Evolutionary conservation across 192 early-diverging fungal species (phyloP), one percentile per base, ranked within the genome.

Genomic region (Chytriomyces hyalinus): DNA sequence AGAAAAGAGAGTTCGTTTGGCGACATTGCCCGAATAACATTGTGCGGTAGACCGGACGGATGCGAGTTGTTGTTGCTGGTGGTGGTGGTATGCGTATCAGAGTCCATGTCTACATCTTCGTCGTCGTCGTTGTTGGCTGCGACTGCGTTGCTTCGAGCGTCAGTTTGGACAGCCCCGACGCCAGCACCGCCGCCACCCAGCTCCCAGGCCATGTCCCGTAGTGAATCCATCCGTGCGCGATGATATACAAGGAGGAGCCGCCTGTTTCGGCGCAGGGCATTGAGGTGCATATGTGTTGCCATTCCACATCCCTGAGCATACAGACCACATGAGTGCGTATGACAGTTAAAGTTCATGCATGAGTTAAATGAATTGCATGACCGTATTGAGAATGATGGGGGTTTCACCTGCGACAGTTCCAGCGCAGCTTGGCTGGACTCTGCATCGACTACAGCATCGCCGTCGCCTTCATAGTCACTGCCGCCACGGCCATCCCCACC

Each of bases 211-310:
- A 92, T 79, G 43, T 90, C 88, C 78, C 90, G 80, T 65, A 96
- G 83, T 60, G 90, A 86, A 22, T 91, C 86, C 7, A 92, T 49
- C 5, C 96, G 87, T 44, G 90, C 87, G 9, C 85, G 84, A 68
- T 95, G 93, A 80, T 98, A 98, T 6, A 94, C 92, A 74, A 97
- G 89, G 5, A 98, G 84, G n/a, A 92, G 90, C 6, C 94, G 92
- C 68, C 95, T 96, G 86, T 96, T 95, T 47, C 94, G 88, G 47
- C 86, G 85, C 28, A 94, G 79, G 5, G 87, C 81, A 17, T 84
- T 78, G 61, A 89, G 82, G 63, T 91, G 86, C 64, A 93, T 82
- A 11, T 71, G 78, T 17, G 76, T 78, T 2, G 85, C 83, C 6
- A 78, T 75, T 9, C 79, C 78, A 15, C 73, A 72, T n/a, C 75